A percentile compares a stretch with the other conserved stretches of the same genome.
These are phyloP conservation scores for Fusarium acutatum DNA, from an alignment of 2,329 filamentous ascomycete species.

Conservation along the genomic window DNA sequence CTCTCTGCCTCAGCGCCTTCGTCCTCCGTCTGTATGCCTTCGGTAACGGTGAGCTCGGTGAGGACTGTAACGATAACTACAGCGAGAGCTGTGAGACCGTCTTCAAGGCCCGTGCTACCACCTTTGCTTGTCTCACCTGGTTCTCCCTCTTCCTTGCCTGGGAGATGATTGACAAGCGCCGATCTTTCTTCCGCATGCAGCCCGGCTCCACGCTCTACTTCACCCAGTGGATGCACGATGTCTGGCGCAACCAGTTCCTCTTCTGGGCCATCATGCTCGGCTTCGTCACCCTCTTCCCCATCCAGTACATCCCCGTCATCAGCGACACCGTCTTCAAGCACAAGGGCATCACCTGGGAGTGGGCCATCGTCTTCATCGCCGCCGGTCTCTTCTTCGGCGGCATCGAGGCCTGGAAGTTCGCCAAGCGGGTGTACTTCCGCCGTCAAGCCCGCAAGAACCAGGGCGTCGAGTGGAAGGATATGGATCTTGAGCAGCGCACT, in stretches of 20 bases:
- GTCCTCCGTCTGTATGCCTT: slow-evolving; percentile 71
- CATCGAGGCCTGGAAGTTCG: slow-evolving; percentile 67
- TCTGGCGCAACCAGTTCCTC: slow-evolving; percentile 78
- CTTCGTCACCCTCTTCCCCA: slow-evolving; percentile 59
- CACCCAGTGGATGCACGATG: slow-evolving; percentile 72
- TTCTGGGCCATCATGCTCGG: slow-evolving; percentile 68
- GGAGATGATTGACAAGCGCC: slow-evolving; percentile 78
- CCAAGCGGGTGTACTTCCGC: slow-evolving; percentile 58
- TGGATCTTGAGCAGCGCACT: slow-evolving; percentile 51
- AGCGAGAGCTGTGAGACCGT: slow-evolving; percentile 65
- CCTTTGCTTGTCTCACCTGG: slow-evolving; percentile 79
- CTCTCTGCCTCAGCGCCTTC: slow-evolving; percentile 70
- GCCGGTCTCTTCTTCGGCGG: slow-evolving; percentile 65
- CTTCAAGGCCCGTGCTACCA: slow-evolving; percentile 76
- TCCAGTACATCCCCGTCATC: slow-evolving; percentile 67
- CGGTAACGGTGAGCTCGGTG: slow-evolving; percentile 66
- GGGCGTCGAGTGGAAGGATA: slow-evolving; percentile 47
- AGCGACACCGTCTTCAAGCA: slow-evolving; percentile 69
- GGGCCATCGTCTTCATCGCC: slow-evolving; percentile 66
- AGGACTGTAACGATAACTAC: slow-evolving; percentile 68
- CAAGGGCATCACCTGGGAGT: slow-evolving; percentile 68
- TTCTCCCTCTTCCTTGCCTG: slow-evolving; percentile 80
- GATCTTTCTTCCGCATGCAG: slow-evolving; percentile 79
- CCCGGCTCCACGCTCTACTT: slow-evolving; percentile 67
- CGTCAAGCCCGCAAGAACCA: slow-evolving; percentile 32